Base-by-base conservation (phyloP, 306 rosid species). In the Prosopis cineraria region DNA sequence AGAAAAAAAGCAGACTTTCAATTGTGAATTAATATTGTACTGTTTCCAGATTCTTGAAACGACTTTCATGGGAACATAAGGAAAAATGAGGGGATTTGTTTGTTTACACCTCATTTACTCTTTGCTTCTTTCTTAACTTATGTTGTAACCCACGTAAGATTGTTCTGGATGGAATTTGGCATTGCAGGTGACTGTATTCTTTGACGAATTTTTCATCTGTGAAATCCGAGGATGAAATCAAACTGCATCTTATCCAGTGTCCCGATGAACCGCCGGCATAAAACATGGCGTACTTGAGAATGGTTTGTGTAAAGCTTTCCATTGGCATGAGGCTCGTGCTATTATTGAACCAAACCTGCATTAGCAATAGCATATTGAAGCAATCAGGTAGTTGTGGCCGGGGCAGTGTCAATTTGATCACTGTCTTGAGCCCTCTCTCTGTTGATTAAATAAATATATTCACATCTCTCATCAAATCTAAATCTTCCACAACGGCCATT, bases 41-140 rank as follows among this genome's bases (percentile, higher is more conserved):
- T 22, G 22, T 84, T 86, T 86, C 53, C 93, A 92, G 98, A 71
- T 89, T 95, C 98, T 36, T 92, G 93, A 98, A 88, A 88, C 75
- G 92, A 92, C 90, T 95, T 95, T 45, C 91, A 92, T 73, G 98
- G 98, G 45, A 92, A 95, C 52, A 80, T 95, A 29, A 29, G 98
- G 97, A 53, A 95, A 95, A 90, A 85, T 92, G 48, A 55, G 92
- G 84, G 20, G 30, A 20, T 64, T n/a, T 64, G 8, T 17, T 52
- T 7, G 5, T 20, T 50, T 19, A 58, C 6, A 17, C 48, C 36
- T 5, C 16, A 13, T 58, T n/a, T 20, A 52, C 78, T 52, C 9
- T 2, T 10, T 2, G 5, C 59, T 52, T n/a, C 12, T 45, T 0
- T 14, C 6, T 52, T 12, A 0, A 20, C 11, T 20, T 2, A 8